Evolutionary conservation across 805 yeast species (phyloP), one percentile per base, ranked within the genome.

Genomic region (Sungouiella blattae): DNA sequence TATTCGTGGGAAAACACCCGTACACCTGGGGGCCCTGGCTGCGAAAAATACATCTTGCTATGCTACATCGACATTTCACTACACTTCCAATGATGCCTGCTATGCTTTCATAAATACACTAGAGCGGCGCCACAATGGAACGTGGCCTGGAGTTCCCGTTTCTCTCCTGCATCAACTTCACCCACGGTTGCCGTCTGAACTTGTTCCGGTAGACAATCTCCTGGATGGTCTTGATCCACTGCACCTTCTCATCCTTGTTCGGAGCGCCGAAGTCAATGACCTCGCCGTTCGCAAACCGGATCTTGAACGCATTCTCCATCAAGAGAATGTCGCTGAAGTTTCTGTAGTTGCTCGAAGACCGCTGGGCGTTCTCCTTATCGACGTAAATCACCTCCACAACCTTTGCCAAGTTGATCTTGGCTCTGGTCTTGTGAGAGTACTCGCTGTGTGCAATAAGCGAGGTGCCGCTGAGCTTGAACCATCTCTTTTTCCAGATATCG

Each of bases 211-310:
- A 67, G 9, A 82, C 71, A 13, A 83, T 73, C 32, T 66, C 65
- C 39, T 80, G 80, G 38, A 89, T 58, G 1, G 70, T 57, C 3
- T 58, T 48, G 34, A 83, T 73, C 98, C 97, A 91, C 35, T 65
- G 62, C 21, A 60, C 53, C 60, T 80, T 83, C 31, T 78, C 83
- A 12, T 57, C 66, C 30, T 64, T 69, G 28, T 80, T 76, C 35
- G 87, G 93, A 12, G 96, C 91, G n/a, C 85, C 86, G 57, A 91
- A 86, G 44, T 80, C 85, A 33, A 89, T 83, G 3, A 76, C 66
- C 58, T 89, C 97, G 4, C 87, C 89, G 53, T 89, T 84, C 27
- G 77, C 72, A 58, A 89, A 89, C 42, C 68, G 64, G 32, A 89
- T 60, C 51, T 81, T 81, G 69, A 89, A 87, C 9, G 88, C 80